These are phyloP conservation scores for Zygotorulaspora chibaensis DNA, from an alignment of 805 yeast genomes.

Conservation along the genomic window DNA sequence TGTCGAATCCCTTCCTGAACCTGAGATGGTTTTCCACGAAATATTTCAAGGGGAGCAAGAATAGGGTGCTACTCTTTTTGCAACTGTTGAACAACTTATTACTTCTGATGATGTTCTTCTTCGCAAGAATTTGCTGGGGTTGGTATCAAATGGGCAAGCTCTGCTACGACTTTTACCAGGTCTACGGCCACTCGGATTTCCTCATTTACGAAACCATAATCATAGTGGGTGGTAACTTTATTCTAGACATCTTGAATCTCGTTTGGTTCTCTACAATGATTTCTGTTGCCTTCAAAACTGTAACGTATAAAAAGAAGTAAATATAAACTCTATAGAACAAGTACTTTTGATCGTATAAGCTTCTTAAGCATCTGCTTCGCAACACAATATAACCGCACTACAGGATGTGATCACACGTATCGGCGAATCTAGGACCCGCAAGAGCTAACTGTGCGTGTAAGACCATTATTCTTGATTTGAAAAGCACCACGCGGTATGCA, in stretches of 20 bases:
- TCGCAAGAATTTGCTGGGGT: slow-evolving; percentile 77
- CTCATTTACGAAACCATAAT: slow-evolving; percentile 38
- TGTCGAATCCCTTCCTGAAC: slow-evolving; percentile 86
- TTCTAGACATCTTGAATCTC: slow-evolving; percentile 61
- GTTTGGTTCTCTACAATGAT: slow-evolving; percentile 84
- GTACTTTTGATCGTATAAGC: neutral
- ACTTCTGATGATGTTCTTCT: slow-evolving; percentile 63
- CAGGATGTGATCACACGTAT: too few relatives aligned
- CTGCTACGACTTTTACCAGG: slow-evolving; percentile 44
- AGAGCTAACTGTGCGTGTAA: neutral
- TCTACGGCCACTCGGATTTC: slow-evolving; percentile 42
- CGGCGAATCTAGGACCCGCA: slow-evolving; percentile 3
- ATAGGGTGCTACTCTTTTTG: slow-evolving; percentile 49
- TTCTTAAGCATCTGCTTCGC: neutral
- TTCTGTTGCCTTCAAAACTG: slow-evolving; percentile 44
- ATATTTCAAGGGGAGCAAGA: slow-evolving; percentile 21
- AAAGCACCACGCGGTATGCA: slow-evolving; percentile 1
- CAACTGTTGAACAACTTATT: slow-evolving; percentile 42
- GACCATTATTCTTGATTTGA: neutral
- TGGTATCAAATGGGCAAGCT: slow-evolving; percentile 56
- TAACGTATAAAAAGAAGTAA: neutral
- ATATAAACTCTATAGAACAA: slow-evolving; percentile 1
- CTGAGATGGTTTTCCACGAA: slow-evolving; percentile 71
- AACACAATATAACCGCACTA: too few relatives aligned
- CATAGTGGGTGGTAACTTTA: slow-evolving; percentile 46